A percentile compares a stretch with the other conserved stretches of the same genome.
Evolutionary conservation across 805 yeast genomes (phyloP).

Genomic region (Yarrowia porcina): DNA sequence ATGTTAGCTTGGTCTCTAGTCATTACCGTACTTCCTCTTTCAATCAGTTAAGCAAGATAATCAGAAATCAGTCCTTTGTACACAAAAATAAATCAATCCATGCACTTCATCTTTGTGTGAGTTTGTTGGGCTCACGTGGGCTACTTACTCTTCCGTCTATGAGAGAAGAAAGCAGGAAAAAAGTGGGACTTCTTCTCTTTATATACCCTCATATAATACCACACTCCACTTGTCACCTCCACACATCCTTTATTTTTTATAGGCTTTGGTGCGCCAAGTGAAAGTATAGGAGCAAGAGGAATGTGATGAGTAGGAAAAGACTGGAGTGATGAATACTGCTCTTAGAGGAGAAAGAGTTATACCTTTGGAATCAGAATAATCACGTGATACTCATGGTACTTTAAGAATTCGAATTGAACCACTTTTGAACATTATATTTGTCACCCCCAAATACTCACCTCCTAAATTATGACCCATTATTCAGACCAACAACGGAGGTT

Average conservation of each 20-base stretch:
- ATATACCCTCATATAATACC: background rate
- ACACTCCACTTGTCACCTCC: background rate
- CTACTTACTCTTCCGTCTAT: background rate
- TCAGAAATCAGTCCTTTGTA: conserved; percentile 22
- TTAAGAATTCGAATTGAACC: too few relatives aligned
- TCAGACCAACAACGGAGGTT: background rate
- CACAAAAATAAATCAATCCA: conserved; percentile 8
- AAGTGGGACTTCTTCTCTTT: background rate
- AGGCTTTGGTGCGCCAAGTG: conserved; percentile 10
- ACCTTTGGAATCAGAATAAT: too few relatives aligned
- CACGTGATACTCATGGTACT: too few relatives aligned
- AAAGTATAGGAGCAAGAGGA: conserved; percentile 19
- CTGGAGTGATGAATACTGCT: too few relatives aligned
- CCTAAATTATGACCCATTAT: background rate
- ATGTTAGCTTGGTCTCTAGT: background rate
- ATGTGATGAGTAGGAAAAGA: too few relatives aligned
- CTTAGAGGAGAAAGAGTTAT: too few relatives aligned
- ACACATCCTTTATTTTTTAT: background rate
- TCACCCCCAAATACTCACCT: too few relatives aligned
- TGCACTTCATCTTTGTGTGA: conserved; percentile 9
- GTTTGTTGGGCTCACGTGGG: background rate
- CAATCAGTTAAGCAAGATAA: conserved; percentile 5
- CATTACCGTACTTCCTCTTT: background rate
- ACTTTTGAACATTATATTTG: too few relatives aligned
- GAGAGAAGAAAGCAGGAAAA: background rate